Conservation (phyloP, 129 eudicot genomes). For the Artemisia annua region DNA sequence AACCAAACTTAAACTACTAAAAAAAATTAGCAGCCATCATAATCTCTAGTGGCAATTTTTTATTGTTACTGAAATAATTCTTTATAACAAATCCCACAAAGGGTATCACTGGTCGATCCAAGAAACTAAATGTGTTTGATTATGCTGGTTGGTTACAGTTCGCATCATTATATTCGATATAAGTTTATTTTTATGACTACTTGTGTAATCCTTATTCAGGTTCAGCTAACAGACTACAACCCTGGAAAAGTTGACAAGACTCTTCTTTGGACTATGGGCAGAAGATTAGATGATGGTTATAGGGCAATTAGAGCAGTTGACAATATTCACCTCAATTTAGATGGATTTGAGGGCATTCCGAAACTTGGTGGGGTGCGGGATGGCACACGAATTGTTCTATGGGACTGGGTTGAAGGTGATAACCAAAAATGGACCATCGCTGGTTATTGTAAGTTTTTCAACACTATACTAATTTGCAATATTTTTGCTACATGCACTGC, state of each 20-base stretch:
- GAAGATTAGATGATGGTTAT: conserved; percentile 26
- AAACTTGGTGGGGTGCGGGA: conserved; percentile 73
- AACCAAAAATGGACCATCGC: conserved; percentile 71
- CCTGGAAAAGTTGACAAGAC: conserved; percentile 59
- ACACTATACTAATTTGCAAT: not conserved
- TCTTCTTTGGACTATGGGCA: conserved; percentile 46
- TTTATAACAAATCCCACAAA: too few relatives aligned
- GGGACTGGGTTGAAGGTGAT: conserved; percentile 73
- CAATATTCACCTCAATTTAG: conserved; percentile 57
- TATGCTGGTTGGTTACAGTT: too few relatives aligned
- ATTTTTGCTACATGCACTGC: too few relatives aligned
- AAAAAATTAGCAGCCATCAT: too few relatives aligned
- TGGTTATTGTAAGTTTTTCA: conserved; percentile 49
- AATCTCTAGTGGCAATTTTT: too few relatives aligned
- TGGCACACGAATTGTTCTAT: conserved; percentile 60
- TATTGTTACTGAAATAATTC: too few relatives aligned
- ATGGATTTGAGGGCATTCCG: conserved; percentile 59
- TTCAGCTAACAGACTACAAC: conserved; percentile 55
- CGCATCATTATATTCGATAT: too few relatives aligned
- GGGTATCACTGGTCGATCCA: too few relatives aligned
- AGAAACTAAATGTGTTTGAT: too few relatives aligned
- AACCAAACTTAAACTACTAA: too few relatives aligned
- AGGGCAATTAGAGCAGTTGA: conserved; percentile 21
- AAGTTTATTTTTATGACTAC: too few relatives aligned
- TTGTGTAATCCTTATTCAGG: conserved; percentile 39